Evolutionary conservation across 306 rosid genomes (phyloP), one percentile per base, ranked within the genome.

Genomic region (Fragaria ananassa): DNA sequence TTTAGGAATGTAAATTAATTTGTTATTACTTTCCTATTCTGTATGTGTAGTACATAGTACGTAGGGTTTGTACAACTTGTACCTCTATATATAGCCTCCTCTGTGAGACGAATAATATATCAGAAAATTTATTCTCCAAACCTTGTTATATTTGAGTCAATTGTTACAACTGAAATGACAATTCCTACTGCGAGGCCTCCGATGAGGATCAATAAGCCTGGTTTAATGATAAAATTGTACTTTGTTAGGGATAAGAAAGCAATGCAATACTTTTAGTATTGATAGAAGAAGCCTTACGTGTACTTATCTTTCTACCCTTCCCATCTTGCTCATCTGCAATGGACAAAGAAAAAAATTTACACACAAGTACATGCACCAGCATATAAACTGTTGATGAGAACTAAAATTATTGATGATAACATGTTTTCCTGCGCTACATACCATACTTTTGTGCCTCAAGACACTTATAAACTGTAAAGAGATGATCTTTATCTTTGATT

Each of bases 131-230:
- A n/a, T n/a, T n/a, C n/a, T n/a, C n/a, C n/a, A n/a, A n/a, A n/a
- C n/a, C n/a, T n/a, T n/a, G n/a, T n/a, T n/a, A n/a, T n/a, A n/a
- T n/a, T n/a, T n/a, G n/a, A n/a, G n/a, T n/a, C n/a, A n/a, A n/a
- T n/a, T n/a, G 84, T 63, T 31, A 37, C 37, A 57, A 67, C 44
- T 17, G 79, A 51, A 46, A 78, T 57, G 17, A 47, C 37, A 71
- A 78, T 23, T 65, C 74, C 87, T 41, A 70, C 25, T 42, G 71
- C 11, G 18, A 45, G 74, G 71, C 77, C 74, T 72, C 85, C 88
- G 39, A 25, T 67, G 18, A 80, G 13, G 71, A 80, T 82, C 88
- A 79, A 37, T 23, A 15, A 18, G 66, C 73, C 89, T 86, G 71
- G 39, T 69, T 81, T 54, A 82, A 82, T 68, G 67, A 31, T 21